Conservation (phyloP, 1,284 basidiomycete species). For the Pseudozyma sp. region DNA sequence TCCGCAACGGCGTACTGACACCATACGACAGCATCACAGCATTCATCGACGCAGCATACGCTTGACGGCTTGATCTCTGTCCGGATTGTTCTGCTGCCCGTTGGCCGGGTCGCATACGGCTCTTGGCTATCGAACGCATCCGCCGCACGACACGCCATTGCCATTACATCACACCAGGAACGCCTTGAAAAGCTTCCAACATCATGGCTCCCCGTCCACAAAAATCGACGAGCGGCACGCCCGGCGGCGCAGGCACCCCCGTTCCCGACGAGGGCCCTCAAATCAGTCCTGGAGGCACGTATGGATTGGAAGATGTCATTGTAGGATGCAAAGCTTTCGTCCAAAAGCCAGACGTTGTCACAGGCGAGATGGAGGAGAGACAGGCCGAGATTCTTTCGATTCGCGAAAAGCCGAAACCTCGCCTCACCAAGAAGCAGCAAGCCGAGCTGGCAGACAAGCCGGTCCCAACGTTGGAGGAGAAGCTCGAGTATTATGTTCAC, state of each 20-base stretch:
- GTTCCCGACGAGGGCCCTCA: conserved; percentile 47
- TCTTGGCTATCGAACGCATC: background rate
- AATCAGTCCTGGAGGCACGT: conserved; percentile 59
- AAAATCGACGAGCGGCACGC: conserved; percentile 43
- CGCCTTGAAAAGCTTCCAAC: background rate
- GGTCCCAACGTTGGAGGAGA: conserved; percentile 51
- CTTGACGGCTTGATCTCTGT: no score
- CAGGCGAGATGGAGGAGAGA: conserved; percentile 64
- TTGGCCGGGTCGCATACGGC: background rate
- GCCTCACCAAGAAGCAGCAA: conserved; percentile 55
- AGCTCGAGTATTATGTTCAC: conserved; percentile 59
- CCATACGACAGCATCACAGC: no score
- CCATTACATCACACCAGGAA: background rate
- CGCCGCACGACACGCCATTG: background rate
- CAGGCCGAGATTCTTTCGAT: conserved; percentile 66
- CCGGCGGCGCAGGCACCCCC: conserved; percentile 46
- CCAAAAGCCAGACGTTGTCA: conserved; percentile 60
- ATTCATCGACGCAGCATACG: no score
- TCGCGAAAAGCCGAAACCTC: conserved; percentile 61
- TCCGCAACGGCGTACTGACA: no score
- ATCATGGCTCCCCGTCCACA: conserved; percentile 52
- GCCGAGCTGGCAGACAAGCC: conserved; percentile 43
- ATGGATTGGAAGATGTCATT: conserved; percentile 55
- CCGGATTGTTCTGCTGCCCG: background rate
- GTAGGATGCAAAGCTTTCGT: conserved; percentile 66